Base-by-base conservation (phyloP, 2,329 filamentous ascomycete genomes). In the Penicillium concentricum region DNA sequence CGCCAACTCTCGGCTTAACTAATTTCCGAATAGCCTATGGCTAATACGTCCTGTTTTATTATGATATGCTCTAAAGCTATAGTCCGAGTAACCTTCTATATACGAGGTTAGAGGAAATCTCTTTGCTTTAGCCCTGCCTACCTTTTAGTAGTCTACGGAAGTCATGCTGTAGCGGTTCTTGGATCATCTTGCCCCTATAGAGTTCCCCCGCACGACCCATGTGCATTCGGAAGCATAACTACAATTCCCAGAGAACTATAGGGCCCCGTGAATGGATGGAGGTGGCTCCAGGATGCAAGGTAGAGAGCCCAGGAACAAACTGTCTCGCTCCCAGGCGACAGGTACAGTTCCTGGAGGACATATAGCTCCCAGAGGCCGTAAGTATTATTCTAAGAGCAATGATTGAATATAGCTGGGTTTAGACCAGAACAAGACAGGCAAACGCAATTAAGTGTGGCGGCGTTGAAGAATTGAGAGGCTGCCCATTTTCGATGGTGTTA, bases 251-350 rank as follows among this genome's bases (percentile, higher is more conserved):
- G 28, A 24, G 18, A 43, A 34, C 44, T n/a, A 37, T 18, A 47
- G n/a, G 32, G 7, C 30, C 30, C 30, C 30, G 30, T 32, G 12
- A 28, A 28, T 6, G 26, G 26, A 28, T 6, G 26, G 26, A 6
- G 4, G 8, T 28, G 8, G 8, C 26, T 50, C 47, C 37, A 50
- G 47, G 26, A 50, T 32, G 26, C 37, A 50, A 50, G 47, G 47
- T 50, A 51, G 48, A 51, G 48, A 51, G 38, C 26, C 38, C 30
- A 51, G 48, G 48, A 51, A 43, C 38, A 28, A 26, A 18, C 48
- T 43, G 38, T 41, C 48, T 51, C 48, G 28, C 48, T 34, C 38
- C 38, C 38, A 51, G 48, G 38, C 30, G 38, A 42, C 22, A 37
- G 16, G 34, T 38, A 48, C 24, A 26, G 45, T 47, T 32, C 26